phyloP scores from a whole-genome alignment of 495 filamentous ascomycete genomes.

The Durotheca rogersii region DNA sequence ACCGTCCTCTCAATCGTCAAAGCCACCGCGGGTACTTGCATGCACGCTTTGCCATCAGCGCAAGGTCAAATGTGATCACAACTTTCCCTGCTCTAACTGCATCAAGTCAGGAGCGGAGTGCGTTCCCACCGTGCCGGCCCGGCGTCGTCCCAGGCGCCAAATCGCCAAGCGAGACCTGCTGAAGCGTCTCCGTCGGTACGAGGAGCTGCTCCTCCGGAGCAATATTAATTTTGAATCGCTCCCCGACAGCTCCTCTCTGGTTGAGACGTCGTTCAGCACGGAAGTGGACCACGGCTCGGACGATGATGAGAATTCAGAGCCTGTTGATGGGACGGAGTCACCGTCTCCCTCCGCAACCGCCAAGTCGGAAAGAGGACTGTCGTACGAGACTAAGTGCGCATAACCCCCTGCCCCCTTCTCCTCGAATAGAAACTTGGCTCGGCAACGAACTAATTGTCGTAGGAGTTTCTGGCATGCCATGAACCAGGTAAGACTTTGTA shows the following conservation, averaged over 20 bases:
- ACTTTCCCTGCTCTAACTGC: conserved; percentile 57
- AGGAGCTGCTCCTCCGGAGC: conserved; percentile 53
- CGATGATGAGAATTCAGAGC: not conserved
- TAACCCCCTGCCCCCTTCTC: not conserved
- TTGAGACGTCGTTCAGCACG: conserved; percentile 10
- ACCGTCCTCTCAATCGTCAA: conserved; percentile 6
- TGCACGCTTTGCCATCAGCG: conserved; percentile 59
- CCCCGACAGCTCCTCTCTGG: conserved; percentile 35
- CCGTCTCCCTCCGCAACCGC: not conserved
- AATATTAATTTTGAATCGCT: conserved; percentile 55
- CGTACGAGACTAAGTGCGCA: not conserved
- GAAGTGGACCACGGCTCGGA: not conserved
- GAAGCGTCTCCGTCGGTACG: conserved; percentile 53
- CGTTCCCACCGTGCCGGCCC: conserved; percentile 43
- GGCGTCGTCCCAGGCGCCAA: conserved; percentile 49
- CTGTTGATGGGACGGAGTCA: not conserved
- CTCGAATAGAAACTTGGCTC: too few relatives aligned
- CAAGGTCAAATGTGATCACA: conserved; percentile 59
- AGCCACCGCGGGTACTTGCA: conserved; percentile 52
- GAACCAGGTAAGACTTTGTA: conserved; percentile 43
- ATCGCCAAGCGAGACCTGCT: conserved; percentile 59
- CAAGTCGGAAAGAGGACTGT: not conserved
- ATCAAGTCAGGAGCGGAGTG: conserved; percentile 44
- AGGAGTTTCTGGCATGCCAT: conserved; percentile 50
- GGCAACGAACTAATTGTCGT: not conserved